A percentile compares a stretch with the other conserved stretches of the same genome.
Evolutionary conservation across 1,284 basidiomycete genomes (phyloP).

Genomic region (Sanghuangporus sanghuang): DNA sequence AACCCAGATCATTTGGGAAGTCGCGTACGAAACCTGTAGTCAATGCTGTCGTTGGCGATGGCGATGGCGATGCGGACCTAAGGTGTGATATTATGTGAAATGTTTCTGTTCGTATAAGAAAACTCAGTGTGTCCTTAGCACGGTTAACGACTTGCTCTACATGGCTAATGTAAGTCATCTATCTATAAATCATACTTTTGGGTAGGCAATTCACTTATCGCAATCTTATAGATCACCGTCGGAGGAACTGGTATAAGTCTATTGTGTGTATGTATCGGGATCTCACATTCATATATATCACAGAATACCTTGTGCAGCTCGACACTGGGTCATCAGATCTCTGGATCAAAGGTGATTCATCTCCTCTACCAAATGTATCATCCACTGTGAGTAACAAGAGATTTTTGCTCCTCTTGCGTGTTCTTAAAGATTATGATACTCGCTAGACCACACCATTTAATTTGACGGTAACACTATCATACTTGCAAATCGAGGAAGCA

Average conservation of each 20-base stretch:
- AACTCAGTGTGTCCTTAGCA: conserved; percentile 38
- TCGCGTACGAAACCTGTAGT: not conserved
- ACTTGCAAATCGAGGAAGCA: conserved; percentile 3
- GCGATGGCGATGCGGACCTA: conserved; percentile 25
- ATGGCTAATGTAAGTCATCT: conserved; percentile 56
- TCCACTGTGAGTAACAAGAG: conserved; percentile 41
- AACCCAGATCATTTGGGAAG: conserved; percentile 6
- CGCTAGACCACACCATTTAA: conserved; percentile 44
- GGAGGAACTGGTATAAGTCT: conserved; percentile 48
- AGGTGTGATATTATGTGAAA: conserved; percentile 24
- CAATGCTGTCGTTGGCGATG: conserved; percentile 16
- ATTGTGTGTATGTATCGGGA: not conserved
- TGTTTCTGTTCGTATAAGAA: conserved; percentile 28
- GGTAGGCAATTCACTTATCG: not conserved
- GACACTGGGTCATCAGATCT: conserved; percentile 81
- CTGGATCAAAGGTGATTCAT: conserved; percentile 55
- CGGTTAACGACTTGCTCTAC: conserved; percentile 70
- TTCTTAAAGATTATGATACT: conserved; percentile 16
- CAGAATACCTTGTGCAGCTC: conserved; percentile 65
- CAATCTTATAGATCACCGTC: conserved; percentile 48
- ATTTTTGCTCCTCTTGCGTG: not conserved
- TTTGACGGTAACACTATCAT: conserved; percentile 45
- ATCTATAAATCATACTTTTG: not conserved
- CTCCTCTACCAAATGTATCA: conserved; percentile 47
- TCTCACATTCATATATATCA: conserved; percentile 7